Conservation (phyloP, 495 filamentous ascomycete species). For the Hyaloscypha bicolor region DNA sequence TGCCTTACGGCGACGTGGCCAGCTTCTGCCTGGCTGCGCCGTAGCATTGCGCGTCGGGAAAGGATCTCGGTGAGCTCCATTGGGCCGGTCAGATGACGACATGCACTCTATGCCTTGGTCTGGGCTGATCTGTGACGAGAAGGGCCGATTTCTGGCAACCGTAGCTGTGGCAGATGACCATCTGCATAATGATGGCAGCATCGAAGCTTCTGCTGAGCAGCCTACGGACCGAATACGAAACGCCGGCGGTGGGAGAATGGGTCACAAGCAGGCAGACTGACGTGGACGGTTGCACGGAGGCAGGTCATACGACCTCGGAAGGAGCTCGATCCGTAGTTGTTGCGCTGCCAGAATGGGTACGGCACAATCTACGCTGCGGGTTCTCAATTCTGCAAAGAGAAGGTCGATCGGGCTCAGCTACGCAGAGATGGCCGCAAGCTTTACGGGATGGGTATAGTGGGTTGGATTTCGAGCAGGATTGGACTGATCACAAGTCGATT, state of each 20-base stretch:
- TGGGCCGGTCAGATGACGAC: constrained; percentile 5
- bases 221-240: constrained; percentile 30
- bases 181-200: constrained; percentile 25
- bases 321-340: not conserved
- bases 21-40: constrained; percentile 23
- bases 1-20: no score
- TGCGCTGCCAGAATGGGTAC: constrained; percentile 18
- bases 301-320: not conserved
- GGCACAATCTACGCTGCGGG: constrained; percentile 9
- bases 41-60: constrained; percentile 17
- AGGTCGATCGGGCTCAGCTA: constrained; percentile 23
- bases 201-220: constrained; percentile 28
- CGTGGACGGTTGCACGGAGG: not conserved
- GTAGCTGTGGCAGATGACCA: constrained; percentile 18
- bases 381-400: constrained; percentile 7
- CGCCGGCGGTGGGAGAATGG: constrained; percentile 21
- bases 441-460: constrained; percentile 16
- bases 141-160: not conserved
- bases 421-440: constrained; percentile 16
- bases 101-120: constrained; percentile 15
- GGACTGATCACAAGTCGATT: constrained; percentile 28
- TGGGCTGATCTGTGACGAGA: constrained; percentile 19
- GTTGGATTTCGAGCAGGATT: not conserved
- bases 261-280: constrained; percentile 22
- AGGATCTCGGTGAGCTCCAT: not conserved